Percentiles rank a stretch among this genome's conserved stretches.
These are phyloP conservation scores for Stagonosporopsis chrysanthemi DNA, from an alignment of 2,329 filamentous ascomycete genomes.

Conservation along the genomic window DNA sequence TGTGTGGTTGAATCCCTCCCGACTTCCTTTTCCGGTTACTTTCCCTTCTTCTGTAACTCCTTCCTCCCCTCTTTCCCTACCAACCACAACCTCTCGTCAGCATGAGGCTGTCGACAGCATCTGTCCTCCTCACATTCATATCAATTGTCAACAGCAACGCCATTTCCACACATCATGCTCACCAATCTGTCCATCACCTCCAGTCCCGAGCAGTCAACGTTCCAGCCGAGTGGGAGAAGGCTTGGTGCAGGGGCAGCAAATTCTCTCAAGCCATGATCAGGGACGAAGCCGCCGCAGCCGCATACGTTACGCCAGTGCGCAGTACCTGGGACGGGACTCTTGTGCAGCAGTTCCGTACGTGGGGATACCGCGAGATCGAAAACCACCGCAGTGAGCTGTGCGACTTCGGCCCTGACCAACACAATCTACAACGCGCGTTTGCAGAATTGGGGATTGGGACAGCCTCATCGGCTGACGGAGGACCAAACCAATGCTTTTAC, in stretches of 20 bases:
- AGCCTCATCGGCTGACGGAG: constrained; percentile 8
- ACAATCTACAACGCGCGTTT: constrained; percentile 13
- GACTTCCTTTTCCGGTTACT: no score
- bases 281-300: constrained; percentile 2
- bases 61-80: no score
- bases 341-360: constrained; percentile 10
- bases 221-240: constrained; percentile 5
- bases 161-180: no score
- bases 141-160: no score
- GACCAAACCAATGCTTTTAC: constrained; percentile 24
- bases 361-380: constrained; percentile 21
- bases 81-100: no score
- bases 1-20: background rate
- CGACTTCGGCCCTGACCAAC: constrained; percentile 9
- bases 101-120: no score
- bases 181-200: background rate
- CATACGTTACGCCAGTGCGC: constrained; percentile 17
- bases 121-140: no score
- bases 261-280: constrained; percentile 11
- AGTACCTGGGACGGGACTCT: constrained; percentile 20
- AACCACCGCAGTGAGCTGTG: constrained; percentile 14
- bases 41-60: no score
- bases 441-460: constrained; percentile 18
- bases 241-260: constrained; percentile 19
- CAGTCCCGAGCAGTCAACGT: background rate